Conservation (phyloP, 345 rosid genomes). For the Arabidopsis arenosa region DNA sequence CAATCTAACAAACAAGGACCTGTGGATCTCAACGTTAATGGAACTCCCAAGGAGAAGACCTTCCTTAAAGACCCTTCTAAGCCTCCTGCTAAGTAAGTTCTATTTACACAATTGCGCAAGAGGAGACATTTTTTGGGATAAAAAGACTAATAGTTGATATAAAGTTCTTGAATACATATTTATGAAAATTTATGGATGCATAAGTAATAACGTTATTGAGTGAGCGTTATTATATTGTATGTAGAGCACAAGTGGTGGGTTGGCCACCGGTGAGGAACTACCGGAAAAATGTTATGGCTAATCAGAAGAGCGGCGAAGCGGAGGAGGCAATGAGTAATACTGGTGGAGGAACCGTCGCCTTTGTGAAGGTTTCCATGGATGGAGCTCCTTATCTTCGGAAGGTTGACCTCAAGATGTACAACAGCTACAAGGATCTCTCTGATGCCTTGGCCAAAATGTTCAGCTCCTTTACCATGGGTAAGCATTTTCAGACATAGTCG, state of each 20-base stretch:
- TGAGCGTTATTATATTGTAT: slow-evolving; percentile 17
- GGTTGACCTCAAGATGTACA: slow-evolving; percentile 90
- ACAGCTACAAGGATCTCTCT: slow-evolving; percentile 81
- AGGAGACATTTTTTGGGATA: not conserved
- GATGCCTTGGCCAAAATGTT: slow-evolving; percentile 88
- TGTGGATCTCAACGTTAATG: slow-evolving; percentile 31
- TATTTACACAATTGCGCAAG: slow-evolving; percentile 3
- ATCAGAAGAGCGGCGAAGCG: slow-evolving; percentile 54
- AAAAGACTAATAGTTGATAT: no score
- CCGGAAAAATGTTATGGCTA: slow-evolving; percentile 77
- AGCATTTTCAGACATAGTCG: not conserved
- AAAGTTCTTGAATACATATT: slow-evolving; percentile 1
- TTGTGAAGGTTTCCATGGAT: slow-evolving; percentile 94
- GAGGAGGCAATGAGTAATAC: slow-evolving; percentile 45
- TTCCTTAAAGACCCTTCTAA: slow-evolving; percentile 51
- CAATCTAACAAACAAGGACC: slow-evolving; percentile 42
- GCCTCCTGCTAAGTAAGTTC: slow-evolving; percentile 74
- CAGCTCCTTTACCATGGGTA: slow-evolving; percentile 95
- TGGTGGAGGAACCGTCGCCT: slow-evolving; percentile 44
- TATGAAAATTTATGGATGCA: not conserved
- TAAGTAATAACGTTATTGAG: slow-evolving; percentile 11
- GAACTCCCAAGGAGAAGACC: slow-evolving; percentile 33
- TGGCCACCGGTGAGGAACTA: slow-evolving; percentile 96
- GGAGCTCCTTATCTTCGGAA: slow-evolving; percentile 97
- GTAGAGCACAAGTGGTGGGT: slow-evolving; percentile 88